These are phyloP conservation scores for Thecamonas trahens DNA, from an alignment of 78 protist species.

Conservation along the genomic window DNA sequence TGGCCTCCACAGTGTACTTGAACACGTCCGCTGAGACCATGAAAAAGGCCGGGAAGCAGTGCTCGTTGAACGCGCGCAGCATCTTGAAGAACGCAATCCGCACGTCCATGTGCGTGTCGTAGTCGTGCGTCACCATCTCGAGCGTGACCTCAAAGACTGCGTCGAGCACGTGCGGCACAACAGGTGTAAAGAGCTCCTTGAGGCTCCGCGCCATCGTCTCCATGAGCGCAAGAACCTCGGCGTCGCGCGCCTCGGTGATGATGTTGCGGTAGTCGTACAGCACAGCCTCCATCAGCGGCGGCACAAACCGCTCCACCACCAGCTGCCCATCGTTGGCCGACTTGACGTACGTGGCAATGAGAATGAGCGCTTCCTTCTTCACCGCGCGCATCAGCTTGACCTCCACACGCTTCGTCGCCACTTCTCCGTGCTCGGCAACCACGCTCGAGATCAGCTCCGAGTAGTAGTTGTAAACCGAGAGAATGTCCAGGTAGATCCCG, in stretches of 20 bases:
- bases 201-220: slow-evolving; percentile 39
- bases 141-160: slow-evolving; percentile 78
- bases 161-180: slow-evolving; percentile 70
- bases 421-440: slow-evolving; percentile 41
- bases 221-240: slow-evolving; percentile 62
- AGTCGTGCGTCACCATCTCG: slow-evolving; percentile 79
- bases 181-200: slow-evolving; percentile 23
- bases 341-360: slow-evolving; percentile 68
- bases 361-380: slow-evolving; percentile 68
- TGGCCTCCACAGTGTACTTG: slow-evolving; percentile 70
- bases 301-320: slow-evolving; percentile 24
- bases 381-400: slow-evolving; percentile 69
- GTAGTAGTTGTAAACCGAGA: slow-evolving; percentile 54
- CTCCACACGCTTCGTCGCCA: background rate
- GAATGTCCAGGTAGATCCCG: slow-evolving; percentile 75
- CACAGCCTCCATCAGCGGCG: slow-evolving; percentile 76
- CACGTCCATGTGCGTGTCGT: slow-evolving; percentile 86
- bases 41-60: slow-evolving; percentile 74
- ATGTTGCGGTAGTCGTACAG: slow-evolving; percentile 72
- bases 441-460: slow-evolving; percentile 38
- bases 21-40: slow-evolving; percentile 45
- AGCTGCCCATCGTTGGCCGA: slow-evolving; percentile 23
- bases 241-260: slow-evolving; percentile 62
- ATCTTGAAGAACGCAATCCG: slow-evolving; percentile 80
- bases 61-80: slow-evolving; percentile 71